Evolutionary conservation across 2,329 filamentous ascomycete genomes (phyloP), one percentile per base, ranked within the genome.

Genomic region (Lasiodiplodia sp.): DNA sequence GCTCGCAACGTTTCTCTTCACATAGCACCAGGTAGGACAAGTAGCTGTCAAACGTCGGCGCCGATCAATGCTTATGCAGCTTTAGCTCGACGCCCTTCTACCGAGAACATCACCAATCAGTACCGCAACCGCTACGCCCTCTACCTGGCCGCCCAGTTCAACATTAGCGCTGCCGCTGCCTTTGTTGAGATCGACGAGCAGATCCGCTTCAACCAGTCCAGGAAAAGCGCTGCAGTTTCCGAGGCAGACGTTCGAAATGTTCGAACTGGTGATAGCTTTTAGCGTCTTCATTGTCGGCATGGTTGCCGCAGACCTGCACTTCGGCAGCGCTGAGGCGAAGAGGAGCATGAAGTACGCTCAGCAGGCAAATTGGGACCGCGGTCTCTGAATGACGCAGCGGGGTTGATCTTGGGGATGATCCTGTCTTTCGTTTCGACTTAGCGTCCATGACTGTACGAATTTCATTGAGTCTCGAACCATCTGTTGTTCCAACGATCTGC

Each of bases 111-210:
- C 57, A 68, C 67, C 25, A 58, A 55, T 47, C 62, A 57, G 18
- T 80, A 80, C 69, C 77, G 78, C 67, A 72, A 72, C 67, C 77
- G 77, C 67, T 80, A 80, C 72, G 78, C 78, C 52, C 76, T 79
- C 66, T 80, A 80, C 70, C 76, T 80, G 56, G 78, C 78, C 37
- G 76, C 77, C 21, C 78, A 78, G 40, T 80, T 80, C 74, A 79
- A 78, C 70, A 79, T 80, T 72, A 78, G 75, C 67, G 74, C 79
- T 67, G 75, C 79, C 69, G 78, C 78, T 60, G 78, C 78, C 44
- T 69, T 79, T 70, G 76, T 74, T 56, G 78, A 80, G 70, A 76
- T 78, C 49, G 78, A 80, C 69, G 72, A 70, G 64, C 74, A 79
- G 68, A 73, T 80, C 28, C 67, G 60, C 23, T 53, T 56, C 58